Evolutionary conservation across 371 early-diverging fungal species (phyloP).

Genomic region (Entomophthora muscae): DNA sequence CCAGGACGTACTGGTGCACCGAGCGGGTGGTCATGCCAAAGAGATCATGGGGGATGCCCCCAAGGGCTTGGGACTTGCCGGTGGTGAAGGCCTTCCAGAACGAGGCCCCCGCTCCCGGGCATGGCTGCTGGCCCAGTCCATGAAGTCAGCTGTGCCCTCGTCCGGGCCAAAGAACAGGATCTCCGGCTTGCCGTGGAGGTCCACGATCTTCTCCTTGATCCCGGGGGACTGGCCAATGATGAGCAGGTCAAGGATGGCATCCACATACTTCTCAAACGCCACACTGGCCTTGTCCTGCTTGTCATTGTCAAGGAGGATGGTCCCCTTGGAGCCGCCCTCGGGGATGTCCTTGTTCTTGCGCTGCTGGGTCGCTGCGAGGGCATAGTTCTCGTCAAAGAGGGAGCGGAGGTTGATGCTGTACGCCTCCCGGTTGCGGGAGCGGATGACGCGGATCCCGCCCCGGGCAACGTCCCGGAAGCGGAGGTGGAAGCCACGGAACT

Average conservation of each 20-base stretch:
- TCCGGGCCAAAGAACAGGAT: slow-evolving; percentile 98
- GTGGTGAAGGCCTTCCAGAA: slow-evolving; percentile 99
- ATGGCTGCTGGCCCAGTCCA: slow-evolving; percentile 97
- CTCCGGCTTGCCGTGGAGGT: slow-evolving; percentile 74
- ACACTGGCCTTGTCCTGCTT: slow-evolving; percentile 92
- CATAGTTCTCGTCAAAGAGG: slow-evolving; percentile 95
- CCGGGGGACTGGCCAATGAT: slow-evolving; percentile 86
- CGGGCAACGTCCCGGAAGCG: slow-evolving; percentile 97
- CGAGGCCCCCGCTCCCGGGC: slow-evolving; percentile 74
- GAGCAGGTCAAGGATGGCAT: slow-evolving; percentile 80
- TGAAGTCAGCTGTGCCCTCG: slow-evolving; percentile 95
- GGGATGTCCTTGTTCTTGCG: slow-evolving; percentile 98
- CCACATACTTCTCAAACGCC: slow-evolving; percentile 97
- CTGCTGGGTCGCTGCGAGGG: slow-evolving; percentile 92
- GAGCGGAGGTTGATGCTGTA: slow-evolving; percentile 92
- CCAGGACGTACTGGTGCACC: slow-evolving; percentile 95
- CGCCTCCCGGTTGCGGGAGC: slow-evolving; percentile 88
- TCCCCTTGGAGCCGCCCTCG: slow-evolving; percentile 97
- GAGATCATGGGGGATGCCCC: slow-evolving; percentile 94
- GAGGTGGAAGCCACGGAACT: slow-evolving; percentile 97
- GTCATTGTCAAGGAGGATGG: slow-evolving; percentile 79
- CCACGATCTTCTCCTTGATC: slow-evolving; percentile 91
- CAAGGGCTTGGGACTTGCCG: slow-evolving; percentile 87
- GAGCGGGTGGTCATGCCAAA: slow-evolving; percentile 98
- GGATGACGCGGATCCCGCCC: slow-evolving; percentile 95